A percentile compares a stretch with the other conserved stretches of the same genome.
These are phyloP conservation scores for Talaromyces sp. DNA, from an alignment of 2,329 filamentous ascomycete species.

Conservation along the genomic window DNA sequence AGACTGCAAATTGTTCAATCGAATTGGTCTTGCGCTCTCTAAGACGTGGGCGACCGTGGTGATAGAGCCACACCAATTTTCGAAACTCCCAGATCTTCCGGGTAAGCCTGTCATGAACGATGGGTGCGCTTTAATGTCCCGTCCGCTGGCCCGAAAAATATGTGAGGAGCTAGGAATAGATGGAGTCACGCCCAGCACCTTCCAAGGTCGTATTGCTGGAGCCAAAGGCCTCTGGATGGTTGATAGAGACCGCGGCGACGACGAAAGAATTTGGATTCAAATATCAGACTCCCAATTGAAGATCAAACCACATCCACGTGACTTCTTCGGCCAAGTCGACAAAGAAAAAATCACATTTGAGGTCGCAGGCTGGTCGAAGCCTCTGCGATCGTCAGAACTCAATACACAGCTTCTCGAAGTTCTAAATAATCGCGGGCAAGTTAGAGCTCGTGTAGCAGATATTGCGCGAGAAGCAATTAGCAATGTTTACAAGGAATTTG, in stretches of 20 bases:
- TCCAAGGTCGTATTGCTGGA: slow-evolving; percentile 58
- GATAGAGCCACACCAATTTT: slow-evolving; percentile 37
- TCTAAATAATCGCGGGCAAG: slow-evolving; percentile 51
- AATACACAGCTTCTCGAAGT: slow-evolving; percentile 57
- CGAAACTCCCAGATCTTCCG: slow-evolving; percentile 31
- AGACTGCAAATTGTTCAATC: slow-evolving; percentile 46
- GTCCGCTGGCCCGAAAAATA: slow-evolving; percentile 47
- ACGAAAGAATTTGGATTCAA: slow-evolving; percentile 52
- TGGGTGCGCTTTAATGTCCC: slow-evolving; percentile 56
- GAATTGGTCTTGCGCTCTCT: slow-evolving; percentile 43
- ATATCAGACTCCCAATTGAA: slow-evolving; percentile 58
- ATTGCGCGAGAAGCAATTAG: slow-evolving; percentile 38
- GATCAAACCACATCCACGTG: slow-evolving; percentile 44
- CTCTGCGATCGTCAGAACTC: slow-evolving; percentile 45
- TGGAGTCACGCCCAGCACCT: slow-evolving; percentile 47
- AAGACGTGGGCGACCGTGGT: slow-evolving; percentile 42
- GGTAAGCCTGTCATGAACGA: slow-evolving; percentile 45
- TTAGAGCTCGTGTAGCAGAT: slow-evolving; percentile 41
- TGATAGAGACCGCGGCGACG: slow-evolving; percentile 32
- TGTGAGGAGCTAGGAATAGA: slow-evolving; percentile 43
- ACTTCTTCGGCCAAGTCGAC: slow-evolving; percentile 31
- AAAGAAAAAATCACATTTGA: slow-evolving; percentile 55
- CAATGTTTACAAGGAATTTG: slow-evolving; percentile 35
- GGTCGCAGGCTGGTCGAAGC: slow-evolving; percentile 49
- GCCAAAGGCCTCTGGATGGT: slow-evolving; percentile 63